Percentiles rank a stretch among this genome's conserved stretches.
phyloP scores from a whole-genome alignment of 306 rosid species.

The Inga laurina region DNA sequence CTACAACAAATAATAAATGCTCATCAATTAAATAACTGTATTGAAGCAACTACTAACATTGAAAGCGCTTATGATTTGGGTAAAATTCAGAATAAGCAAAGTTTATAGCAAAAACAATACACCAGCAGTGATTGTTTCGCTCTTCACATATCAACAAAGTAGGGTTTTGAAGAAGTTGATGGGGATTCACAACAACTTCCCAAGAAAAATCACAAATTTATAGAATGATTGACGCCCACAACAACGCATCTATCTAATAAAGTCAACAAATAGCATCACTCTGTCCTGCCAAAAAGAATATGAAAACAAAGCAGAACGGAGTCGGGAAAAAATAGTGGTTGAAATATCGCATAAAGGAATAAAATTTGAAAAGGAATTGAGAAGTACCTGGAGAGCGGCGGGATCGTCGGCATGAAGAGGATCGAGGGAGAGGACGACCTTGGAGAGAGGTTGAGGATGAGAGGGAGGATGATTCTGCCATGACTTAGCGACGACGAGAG shows the following conservation, averaged over 20 bases:
- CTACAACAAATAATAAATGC: neutral
- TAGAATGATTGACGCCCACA: neutral
- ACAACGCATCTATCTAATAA: neutral
- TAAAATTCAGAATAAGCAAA: neutral
- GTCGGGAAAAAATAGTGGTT: neutral
- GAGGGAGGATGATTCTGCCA: conserved; percentile 84
- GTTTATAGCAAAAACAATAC: neutral
- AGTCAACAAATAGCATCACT: neutral
- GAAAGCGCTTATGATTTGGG: neutral
- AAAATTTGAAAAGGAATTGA: neutral
- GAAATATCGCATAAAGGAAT: neutral
- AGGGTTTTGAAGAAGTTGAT: neutral
- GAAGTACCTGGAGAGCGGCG: conserved; percentile 67
- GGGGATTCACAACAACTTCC: neutral
- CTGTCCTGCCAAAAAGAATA: neutral
- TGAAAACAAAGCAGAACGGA: neutral
- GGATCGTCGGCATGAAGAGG: conserved; percentile 87
- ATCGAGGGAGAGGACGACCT: conserved; percentile 91
- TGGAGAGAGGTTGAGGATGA: conserved; percentile 75
- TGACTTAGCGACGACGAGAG: conserved; percentile 78
- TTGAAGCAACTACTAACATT: neutral
- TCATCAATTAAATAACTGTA: no score
- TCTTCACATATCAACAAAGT: neutral
- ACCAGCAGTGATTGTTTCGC: neutral
- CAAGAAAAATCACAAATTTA: neutral